phyloP scores from a whole-genome alignment of 306 rosid species.

The Astragalus glycyphyllos region DNA sequence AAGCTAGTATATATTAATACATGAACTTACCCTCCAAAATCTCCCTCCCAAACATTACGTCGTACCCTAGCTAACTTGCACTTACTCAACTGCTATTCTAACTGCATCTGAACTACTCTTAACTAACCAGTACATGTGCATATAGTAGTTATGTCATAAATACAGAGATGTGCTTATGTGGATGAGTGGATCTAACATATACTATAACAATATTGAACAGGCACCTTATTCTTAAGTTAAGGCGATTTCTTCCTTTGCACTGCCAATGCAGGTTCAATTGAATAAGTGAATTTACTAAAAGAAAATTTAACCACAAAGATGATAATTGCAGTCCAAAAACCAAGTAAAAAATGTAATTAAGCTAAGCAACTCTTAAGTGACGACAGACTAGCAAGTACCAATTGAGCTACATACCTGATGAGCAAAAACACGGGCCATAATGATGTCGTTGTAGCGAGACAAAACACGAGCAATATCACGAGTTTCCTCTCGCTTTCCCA shows the following conservation, averaged over 20 bases:
- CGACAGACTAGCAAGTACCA: neutral
- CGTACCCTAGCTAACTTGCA: no score
- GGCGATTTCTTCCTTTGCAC: neutral
- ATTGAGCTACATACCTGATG: constrained; percentile 80
- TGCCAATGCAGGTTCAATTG: neutral
- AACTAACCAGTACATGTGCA: no score
- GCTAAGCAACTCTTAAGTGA: constrained; percentile 42
- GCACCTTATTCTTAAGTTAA: constrained; percentile 6
- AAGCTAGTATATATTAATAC: no score
- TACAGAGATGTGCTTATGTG: no score
- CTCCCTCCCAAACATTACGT: no score
- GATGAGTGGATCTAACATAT: no score
- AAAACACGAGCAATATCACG: constrained; percentile 92
- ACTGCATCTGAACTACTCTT: no score
- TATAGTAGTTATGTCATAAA: no score
- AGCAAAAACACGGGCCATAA: constrained; percentile 96
- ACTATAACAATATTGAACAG: neutral
- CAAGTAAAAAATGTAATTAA: constrained; percentile 23
- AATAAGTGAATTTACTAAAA: no score
- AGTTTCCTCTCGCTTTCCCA: constrained; percentile 99
- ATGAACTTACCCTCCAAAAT: no score
- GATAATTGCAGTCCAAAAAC: constrained; percentile 5
- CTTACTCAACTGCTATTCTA: no score
- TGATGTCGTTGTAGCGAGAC: constrained; percentile 79
- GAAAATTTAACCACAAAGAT: constrained; percentile 25